Conservation (phyloP, 2,329 filamentous ascomycete species). For the Paecilomyces fulvus region DNA sequence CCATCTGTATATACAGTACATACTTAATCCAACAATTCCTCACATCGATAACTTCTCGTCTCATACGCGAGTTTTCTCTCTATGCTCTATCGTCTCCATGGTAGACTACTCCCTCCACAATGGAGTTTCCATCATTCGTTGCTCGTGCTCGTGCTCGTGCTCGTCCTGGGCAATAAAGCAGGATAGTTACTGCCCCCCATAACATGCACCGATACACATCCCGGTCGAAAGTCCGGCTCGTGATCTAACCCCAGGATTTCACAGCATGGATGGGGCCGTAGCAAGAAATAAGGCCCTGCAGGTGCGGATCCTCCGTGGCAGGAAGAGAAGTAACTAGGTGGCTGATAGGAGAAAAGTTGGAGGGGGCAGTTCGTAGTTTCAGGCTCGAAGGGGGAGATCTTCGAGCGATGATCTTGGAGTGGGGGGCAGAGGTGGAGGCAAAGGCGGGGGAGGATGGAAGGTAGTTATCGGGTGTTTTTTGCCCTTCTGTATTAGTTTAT, state of each 20-base stretch:
- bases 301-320: neutral
- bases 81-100: no score
- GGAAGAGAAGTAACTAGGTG: neutral
- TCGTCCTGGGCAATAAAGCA: neutral
- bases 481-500: no score
- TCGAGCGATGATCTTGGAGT: neutral
- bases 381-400: neutral
- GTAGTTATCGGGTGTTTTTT: no score
- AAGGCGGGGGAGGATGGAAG: neutral
- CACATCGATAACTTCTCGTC: no score
- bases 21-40: no score
- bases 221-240: neutral
- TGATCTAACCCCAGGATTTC: constrained; percentile 1
- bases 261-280: constrained; percentile 7
- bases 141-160: no score
- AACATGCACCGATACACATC: constrained; percentile 1
- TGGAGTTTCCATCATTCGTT: no score
- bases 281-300: constrained; percentile 10
- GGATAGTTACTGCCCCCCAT: constrained; percentile 4
- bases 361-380: neutral
- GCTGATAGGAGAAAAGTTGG: neutral
- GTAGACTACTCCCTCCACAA: no score
- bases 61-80: no score
- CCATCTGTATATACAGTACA: no score
- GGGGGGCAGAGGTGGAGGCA: neutral